Percentiles rank a stretch among this genome's conserved stretches.
phyloP scores from a whole-genome alignment of 225 moss, liverwort and hornwort species.

The Physcomitrellopsis africana region DNA sequence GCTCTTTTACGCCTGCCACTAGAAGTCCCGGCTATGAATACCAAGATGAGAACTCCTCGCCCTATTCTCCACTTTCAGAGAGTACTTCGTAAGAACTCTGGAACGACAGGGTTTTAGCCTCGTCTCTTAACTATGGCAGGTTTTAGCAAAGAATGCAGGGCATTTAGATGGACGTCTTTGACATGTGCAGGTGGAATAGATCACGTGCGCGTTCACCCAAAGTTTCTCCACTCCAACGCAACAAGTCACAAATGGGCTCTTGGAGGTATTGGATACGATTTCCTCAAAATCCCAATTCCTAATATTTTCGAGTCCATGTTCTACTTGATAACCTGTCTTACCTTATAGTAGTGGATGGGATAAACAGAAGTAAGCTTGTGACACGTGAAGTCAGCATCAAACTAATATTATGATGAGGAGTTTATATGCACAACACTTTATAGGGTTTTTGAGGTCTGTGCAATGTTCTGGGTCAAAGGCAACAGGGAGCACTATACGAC shows the following conservation, averaged over 20 bases:
- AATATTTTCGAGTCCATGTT: neutral
- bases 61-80: too few species aligned
- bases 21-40: too few species aligned
- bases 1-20: neutral
- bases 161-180: neutral
- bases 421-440: neutral
- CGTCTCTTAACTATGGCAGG: too few species aligned
- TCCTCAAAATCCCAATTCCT: neutral
- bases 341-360: neutral
- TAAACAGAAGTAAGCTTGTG: neutral
- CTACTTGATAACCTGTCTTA: neutral
- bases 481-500: neutral
- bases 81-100: too few species aligned
- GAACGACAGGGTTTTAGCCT: neutral
- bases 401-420: too few species aligned
- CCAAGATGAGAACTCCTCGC: too few species aligned
- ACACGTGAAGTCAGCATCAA: neutral
- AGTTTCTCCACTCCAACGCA: constrained; percentile 81
- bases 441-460: neutral
- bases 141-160: too few species aligned
- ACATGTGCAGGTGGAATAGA: constrained; percentile 56
- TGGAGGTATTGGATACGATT: constrained; percentile 42
- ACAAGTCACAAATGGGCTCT: constrained; percentile 84
- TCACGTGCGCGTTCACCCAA: constrained; percentile 87
- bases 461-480: neutral